Evolutionary conservation across 2,329 filamentous ascomycete species (phyloP).

Genomic region (Cordyceps cicadae): DNA sequence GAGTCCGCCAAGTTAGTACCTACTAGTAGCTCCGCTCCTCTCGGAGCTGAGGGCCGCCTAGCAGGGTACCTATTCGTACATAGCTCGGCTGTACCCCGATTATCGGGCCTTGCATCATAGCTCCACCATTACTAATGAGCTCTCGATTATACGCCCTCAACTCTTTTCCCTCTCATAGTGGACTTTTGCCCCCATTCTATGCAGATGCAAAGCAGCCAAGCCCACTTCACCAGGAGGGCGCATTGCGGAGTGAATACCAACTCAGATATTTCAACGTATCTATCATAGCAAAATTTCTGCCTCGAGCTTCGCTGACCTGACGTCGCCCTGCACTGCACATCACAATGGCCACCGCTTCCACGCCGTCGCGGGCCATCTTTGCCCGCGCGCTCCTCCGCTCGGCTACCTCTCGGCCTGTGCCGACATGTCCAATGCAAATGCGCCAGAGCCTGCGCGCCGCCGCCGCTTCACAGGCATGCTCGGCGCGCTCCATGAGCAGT

Average conservation of each 20-base stretch:
- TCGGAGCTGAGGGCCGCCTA: neutral
- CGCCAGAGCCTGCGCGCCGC: constrained; percentile 10
- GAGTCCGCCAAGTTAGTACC: neutral
- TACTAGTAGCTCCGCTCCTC: neutral
- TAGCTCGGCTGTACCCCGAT: neutral
- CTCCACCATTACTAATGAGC: constrained; percentile 25
- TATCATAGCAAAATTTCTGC: neutral
- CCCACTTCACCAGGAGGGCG: neutral
- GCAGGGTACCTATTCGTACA: too few relatives aligned
- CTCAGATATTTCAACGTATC: neutral
- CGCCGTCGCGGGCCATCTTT: constrained; percentile 4
- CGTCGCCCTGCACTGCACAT: neutral
- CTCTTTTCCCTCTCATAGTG: neutral
- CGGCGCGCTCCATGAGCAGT: neutral
- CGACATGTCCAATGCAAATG: constrained; percentile 12
- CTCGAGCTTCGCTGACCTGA: too few relatives aligned
- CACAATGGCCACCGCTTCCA: constrained; percentile 5
- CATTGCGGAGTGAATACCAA: neutral
- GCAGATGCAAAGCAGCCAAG: neutral
- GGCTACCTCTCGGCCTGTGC: constrained; percentile 11
- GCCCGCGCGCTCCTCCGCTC: constrained; percentile 9
- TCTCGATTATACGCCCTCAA: constrained; percentile 6
- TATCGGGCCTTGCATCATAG: constrained; percentile 20
- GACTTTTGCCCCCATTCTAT: neutral
- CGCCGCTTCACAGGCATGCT: neutral